These are phyloP conservation scores for Ceratocystis variospora DNA, from an alignment of 2,329 filamentous ascomycete species.

Conservation along the genomic window DNA sequence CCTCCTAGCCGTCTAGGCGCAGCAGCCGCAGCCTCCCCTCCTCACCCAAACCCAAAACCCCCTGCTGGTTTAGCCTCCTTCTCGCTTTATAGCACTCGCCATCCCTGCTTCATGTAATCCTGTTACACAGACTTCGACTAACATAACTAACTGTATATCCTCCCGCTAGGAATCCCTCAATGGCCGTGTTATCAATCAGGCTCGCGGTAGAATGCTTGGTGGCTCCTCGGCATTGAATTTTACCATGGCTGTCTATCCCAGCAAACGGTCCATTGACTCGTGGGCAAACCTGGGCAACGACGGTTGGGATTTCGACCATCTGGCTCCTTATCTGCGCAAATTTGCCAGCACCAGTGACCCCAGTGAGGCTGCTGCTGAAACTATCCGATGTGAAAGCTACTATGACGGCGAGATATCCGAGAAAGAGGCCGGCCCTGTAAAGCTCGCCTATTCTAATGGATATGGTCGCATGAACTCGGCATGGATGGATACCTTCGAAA, in stretches of 20 bases:
- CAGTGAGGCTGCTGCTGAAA: conserved; percentile 23
- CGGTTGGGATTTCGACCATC: conserved; percentile 23
- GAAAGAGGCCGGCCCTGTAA: conserved; percentile 23
- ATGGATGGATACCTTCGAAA: conserved; percentile 29
- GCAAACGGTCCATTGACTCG: conserved; percentile 18
- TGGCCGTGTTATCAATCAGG: conserved; percentile 20
- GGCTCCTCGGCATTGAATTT: conserved; percentile 48
- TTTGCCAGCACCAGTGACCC: conserved; percentile 26
- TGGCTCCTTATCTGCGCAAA: conserved; percentile 27
- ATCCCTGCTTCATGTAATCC: background rate
- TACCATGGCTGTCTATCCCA: conserved; percentile 29
- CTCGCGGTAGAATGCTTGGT: conserved; percentile 44
- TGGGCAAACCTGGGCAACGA: conserved; percentile 24
- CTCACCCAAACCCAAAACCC: background rate
- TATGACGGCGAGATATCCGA: conserved; percentile 26
- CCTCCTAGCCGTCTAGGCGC: background rate
- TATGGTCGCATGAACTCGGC: conserved; percentile 26
- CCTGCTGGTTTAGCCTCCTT: background rate
- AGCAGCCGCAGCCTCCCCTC: background rate
- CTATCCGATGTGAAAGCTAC: conserved; percentile 25
- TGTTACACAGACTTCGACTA: conserved; percentile 3
- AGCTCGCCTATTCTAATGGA: conserved; percentile 16
- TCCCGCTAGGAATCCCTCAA: conserved; percentile 16
- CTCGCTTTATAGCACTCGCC: background rate
- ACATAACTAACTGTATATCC: background rate